Evolutionary conservation across 257 asterid species (phyloP).

Genomic region (Marsdenia floribunda): DNA sequence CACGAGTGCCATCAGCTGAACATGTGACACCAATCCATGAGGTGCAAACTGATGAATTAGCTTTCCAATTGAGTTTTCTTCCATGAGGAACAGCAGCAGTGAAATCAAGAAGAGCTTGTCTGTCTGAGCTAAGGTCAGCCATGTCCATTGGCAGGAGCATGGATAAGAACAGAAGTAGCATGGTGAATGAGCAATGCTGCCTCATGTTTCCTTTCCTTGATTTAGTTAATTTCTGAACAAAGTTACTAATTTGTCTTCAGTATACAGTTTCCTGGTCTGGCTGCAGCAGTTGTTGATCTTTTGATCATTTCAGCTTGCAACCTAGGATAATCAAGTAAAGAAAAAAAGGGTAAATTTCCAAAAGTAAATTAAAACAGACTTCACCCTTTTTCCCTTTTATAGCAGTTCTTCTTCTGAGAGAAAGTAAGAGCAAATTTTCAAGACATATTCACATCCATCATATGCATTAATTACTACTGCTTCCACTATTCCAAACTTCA

Average conservation of each 20-base stretch:
- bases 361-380: background rate
- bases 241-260: background rate
- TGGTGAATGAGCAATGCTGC: slow-evolving; percentile 20
- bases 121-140: slow-evolving; percentile 57
- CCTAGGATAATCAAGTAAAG: background rate
- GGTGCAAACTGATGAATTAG: slow-evolving; percentile 42
- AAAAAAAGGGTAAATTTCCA: background rate
- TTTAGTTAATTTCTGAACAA: background rate
- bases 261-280: background rate
- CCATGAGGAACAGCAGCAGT: slow-evolving; percentile 48
- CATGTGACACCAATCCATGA: slow-evolving; percentile 68
- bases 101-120: slow-evolving; percentile 65
- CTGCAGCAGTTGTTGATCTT: background rate
- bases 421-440: too few relatives aligned
- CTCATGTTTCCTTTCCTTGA: slow-evolving; percentile 26
- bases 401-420: background rate
- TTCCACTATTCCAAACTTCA: background rate
- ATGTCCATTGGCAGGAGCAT: slow-evolving; percentile 16
- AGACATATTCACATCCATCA: too few relatives aligned
- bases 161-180: slow-evolving; percentile 15
- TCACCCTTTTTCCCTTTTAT: too few relatives aligned
- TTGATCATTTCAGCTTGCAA: background rate
- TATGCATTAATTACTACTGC: background rate
- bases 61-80: slow-evolving; percentile 50
- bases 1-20: slow-evolving; percentile 38